Evolutionary conservation across 805 yeast genomes (phyloP).

Genomic region (Dipodascus geniculatus): DNA sequence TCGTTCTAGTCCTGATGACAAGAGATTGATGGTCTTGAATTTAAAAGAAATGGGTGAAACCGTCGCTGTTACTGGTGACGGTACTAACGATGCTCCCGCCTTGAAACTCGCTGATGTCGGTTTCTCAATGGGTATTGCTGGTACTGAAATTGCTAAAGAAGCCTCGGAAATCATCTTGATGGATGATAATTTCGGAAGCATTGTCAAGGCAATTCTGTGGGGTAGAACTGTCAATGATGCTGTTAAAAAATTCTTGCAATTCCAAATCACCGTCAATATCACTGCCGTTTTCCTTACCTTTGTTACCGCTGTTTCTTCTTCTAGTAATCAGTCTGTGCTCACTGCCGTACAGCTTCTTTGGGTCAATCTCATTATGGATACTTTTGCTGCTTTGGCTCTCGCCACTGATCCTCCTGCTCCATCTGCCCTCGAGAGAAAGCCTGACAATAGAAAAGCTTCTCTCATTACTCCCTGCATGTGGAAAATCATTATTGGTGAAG

Average conservation of each 20-base stretch:
- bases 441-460: conserved; percentile 70
- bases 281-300: conserved; percentile 95
- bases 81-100: conserved; percentile 98
- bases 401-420: conserved; percentile 96
- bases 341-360: conserved; percentile 96
- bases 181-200: conserved; percentile 91
- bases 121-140: conserved; percentile 96
- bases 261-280: conserved; percentile 90
- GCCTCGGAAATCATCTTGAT: conserved; percentile 86
- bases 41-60: conserved; percentile 75
- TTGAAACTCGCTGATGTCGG: conserved; percentile 95
- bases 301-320: conserved; percentile 80
- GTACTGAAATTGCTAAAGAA: conserved; percentile 97
- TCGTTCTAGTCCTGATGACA: conserved; percentile 93
- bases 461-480: conserved; percentile 88
- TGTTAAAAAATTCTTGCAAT: conserved; percentile 90
- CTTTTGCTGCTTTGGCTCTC: conserved; percentile 91
- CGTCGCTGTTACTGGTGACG: conserved; percentile 98
- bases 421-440: conserved; percentile 63
- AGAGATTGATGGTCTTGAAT: conserved; percentile 72
- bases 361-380: conserved; percentile 98
- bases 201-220: conserved; percentile 96
- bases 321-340: conserved; percentile 71
- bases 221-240: conserved; percentile 94
- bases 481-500: conserved; percentile 94